phyloP scores from a whole-genome alignment of 345 rosid genomes.

The Camelina laxa region DNA sequence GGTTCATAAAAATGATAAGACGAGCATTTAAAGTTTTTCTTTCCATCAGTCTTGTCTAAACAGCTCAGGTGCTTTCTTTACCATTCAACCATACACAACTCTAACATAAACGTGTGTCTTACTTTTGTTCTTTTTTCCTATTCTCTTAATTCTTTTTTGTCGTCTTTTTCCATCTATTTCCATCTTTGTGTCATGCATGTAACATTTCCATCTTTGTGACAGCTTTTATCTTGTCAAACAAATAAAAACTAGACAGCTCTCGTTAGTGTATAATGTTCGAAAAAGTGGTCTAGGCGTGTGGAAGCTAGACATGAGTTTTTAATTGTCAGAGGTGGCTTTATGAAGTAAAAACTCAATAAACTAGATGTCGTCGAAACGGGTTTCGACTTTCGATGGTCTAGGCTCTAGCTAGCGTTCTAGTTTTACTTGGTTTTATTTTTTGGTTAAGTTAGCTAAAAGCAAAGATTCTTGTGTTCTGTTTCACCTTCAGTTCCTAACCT shows the following conservation, averaged over 20 bases:
- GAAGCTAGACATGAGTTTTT: not conserved
- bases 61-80: conserved; percentile 46
- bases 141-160: conserved; percentile 39
- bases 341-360: not conserved
- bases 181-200: conserved; percentile 26
- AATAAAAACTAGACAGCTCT: not conserved
- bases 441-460: too few species aligned
- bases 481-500: too few species aligned
- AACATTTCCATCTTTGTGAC: not conserved
- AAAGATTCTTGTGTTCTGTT: too few species aligned
- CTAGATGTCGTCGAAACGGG: not conserved
- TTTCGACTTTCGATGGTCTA: not conserved
- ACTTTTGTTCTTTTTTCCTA: conserved; percentile 26
- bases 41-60: conserved; percentile 48
- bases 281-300: not conserved
- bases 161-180: conserved; percentile 22
- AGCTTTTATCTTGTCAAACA: not conserved
- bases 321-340: not conserved
- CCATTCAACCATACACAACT: conserved; percentile 46
- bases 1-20: not conserved
- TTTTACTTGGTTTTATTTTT: too few species aligned
- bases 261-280: not conserved
- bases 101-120: conserved; percentile 42
- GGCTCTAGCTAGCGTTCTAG: not conserved
- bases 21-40: conserved; percentile 40